Percentiles rank a stretch among this genome's conserved stretches.
These are phyloP conservation scores for Penicillium verhagenii DNA, from an alignment of 495 filamentous ascomycete genomes.

Conservation along the genomic window DNA sequence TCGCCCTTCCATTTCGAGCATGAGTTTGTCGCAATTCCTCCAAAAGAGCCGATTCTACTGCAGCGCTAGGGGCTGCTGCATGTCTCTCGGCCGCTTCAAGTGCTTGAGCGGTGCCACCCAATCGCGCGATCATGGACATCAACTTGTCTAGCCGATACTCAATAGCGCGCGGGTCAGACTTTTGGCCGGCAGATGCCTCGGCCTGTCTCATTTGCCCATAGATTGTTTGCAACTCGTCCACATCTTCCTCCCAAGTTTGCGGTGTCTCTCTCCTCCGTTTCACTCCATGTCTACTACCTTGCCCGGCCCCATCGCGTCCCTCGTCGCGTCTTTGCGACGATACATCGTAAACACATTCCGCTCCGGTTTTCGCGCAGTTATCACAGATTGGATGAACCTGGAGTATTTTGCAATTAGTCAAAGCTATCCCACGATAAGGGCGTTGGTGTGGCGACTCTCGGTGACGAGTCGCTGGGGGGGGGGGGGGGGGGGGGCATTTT, in stretches of 20 bases:
- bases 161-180: slow-evolving; percentile 36
- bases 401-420: not conserved
- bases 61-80: slow-evolving; percentile 20
- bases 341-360: slow-evolving; percentile 45
- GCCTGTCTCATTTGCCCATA: slow-evolving; percentile 33
- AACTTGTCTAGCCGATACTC: slow-evolving; percentile 46
- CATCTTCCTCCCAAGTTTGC: slow-evolving; percentile 33
- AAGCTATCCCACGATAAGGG: not conserved
- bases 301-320: slow-evolving; percentile 12
- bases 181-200: slow-evolving; percentile 24
- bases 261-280: slow-evolving; percentile 38
- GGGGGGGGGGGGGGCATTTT: no score
- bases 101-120: slow-evolving; percentile 34
- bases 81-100: slow-evolving; percentile 27
- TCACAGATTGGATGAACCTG: slow-evolving; percentile 50
- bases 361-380: slow-evolving; percentile 45
- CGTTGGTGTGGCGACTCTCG: not conserved
- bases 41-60: slow-evolving; percentile 16
- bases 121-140: slow-evolving; percentile 45
- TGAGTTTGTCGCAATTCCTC: slow-evolving; percentile 20
- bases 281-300: slow-evolving; percentile 27
- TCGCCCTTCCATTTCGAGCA: slow-evolving; percentile 14
- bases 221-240: slow-evolving; percentile 39
- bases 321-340: slow-evolving; percentile 28
- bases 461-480: no score